Base-by-base conservation (phyloP, 2,329 filamentous ascomycete species). In the Colletotrichum echinochloae region DNA sequence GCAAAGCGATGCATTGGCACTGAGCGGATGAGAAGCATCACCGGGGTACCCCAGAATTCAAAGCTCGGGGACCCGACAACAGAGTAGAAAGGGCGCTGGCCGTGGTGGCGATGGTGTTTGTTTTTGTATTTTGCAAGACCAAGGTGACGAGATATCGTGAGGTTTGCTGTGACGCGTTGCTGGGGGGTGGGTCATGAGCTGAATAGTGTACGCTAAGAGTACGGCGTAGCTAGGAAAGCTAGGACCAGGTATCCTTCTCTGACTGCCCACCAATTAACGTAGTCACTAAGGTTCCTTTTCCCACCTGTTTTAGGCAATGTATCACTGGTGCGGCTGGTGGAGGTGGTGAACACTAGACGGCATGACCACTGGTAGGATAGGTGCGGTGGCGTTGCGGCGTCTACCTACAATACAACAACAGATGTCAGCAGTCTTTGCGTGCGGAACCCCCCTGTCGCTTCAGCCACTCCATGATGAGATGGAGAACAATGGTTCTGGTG, bases 401-500 rank as follows among this genome's bases (percentile, higher is more conserved):
- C 39, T 39, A 33, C 54, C 62, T 39, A 39, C 20, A 33, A 6
- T n/a, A 8, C 35, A 44, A 39, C 56, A 60, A 41, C 41, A 28
- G 30, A 49, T 60, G 37, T 37, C 41, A 41, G 56, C 55, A n/a
- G 57, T 3, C 57, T 23, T 48, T 23, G 26, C 16, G 5, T 16
- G 26, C 33, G n/a, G n/a, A 16, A 18, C 44, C 39, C 23, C 63
- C 46, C 20, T 26, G 55, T 46, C 39, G 51, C 60, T 35, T 44
- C 35, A 46, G 61, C 46, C 44, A 37, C 60, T 59, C 33, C 52
- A 59, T 63, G 59, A 67, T 67, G 57, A 61, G 44, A 63, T 71
- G 52, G 68, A 54, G 64, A 57, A 59, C 57, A 54, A 46, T 35
- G 11, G 33, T 49, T 56, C 14, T 46, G 41, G 23, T 20, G 51